Base-by-base conservation (phyloP, 2,329 filamentous ascomycete species). In the Hypoxylon sp. region DNA sequence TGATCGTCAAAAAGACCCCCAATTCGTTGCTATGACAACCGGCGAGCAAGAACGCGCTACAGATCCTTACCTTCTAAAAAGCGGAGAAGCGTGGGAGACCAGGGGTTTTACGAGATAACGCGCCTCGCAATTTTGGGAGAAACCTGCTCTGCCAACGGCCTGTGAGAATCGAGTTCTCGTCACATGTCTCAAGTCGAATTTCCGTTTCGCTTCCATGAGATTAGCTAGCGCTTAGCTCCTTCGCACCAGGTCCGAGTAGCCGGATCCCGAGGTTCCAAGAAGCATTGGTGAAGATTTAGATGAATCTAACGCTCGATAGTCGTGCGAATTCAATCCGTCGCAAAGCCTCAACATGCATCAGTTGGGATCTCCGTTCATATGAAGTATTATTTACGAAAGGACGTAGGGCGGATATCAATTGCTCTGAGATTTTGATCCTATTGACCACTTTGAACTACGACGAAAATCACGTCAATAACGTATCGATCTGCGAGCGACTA, bases 1-100 rank as follows among this genome's bases (percentile, higher is more conserved):
- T 74, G 72, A 74, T 70, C 63, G 57, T 53, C 68, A 57, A 52
- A 14, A 62, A 51, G 58, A n/a, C n/a, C 59, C 50, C 70, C 57
- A 70, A 63, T 21, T 34, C 55, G 71, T 73, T 73, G 71, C 68
- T 46, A 73, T 70, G 71, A 70, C 71, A 70, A 73, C 71, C 69
- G 59, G 65, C 54, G 60, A 56, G 43, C 47, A n/a, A 59, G 41
- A 41, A 65, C 64, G 47, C 69, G 67, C 71, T 71, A 65, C 37
- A 45, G 48, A 65, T 63, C 61, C 61, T 63, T 66, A 61, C 27
- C 48, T 45, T 37, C 53, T 56, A 23, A 47, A 65, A 68, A 71
- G 70, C 67, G 70, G 71, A 66, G 58, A 56, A 62, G 47, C 29
- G 54, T 52, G 71, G 71, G 70, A 50, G 58, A 64, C 52, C 56